Evolutionary conservation across 2,329 filamentous ascomycete species (phyloP).

Genomic region (Chalaropsis thielavioides): DNA sequence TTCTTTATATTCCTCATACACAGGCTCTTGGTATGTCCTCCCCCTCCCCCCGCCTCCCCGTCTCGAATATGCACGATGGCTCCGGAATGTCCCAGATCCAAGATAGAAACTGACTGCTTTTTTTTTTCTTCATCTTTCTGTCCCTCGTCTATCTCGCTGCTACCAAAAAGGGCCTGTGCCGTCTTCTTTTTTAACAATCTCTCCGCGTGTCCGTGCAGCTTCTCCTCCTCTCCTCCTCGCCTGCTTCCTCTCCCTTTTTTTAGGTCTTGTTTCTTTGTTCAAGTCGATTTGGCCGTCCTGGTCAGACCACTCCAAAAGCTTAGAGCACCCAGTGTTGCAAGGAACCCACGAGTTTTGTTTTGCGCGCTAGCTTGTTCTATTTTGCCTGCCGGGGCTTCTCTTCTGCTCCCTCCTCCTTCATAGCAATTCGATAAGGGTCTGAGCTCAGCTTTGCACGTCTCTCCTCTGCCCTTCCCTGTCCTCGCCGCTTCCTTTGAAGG

Average conservation of each 20-base stretch:
- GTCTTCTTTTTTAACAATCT: background rate
- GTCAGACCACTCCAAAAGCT: no score
- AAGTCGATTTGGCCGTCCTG: background rate
- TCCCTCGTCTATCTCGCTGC: background rate
- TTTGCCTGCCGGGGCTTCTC: background rate
- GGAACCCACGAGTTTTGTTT: background rate
- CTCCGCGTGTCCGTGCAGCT: background rate
- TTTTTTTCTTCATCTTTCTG: background rate
- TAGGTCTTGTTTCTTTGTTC: background rate
- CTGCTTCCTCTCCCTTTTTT: conserved; percentile 5
- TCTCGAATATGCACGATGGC: no score
- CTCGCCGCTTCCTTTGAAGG: background rate
- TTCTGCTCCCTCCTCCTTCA: background rate
- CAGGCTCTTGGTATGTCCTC: no score
- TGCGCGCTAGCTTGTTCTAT: background rate
- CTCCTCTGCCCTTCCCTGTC: background rate
- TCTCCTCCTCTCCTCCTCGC: background rate
- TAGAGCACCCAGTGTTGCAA: background rate
- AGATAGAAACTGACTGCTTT: background rate
- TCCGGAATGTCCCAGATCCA: no score
- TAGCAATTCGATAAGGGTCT: background rate
- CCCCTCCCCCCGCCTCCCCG: background rate
- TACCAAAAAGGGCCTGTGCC: background rate
- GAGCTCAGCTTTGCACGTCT: background rate
- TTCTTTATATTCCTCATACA: no score